phyloP scores from a whole-genome alignment of 768 basidiomycete species.

The Daedaleopsis sinensis region DNA sequence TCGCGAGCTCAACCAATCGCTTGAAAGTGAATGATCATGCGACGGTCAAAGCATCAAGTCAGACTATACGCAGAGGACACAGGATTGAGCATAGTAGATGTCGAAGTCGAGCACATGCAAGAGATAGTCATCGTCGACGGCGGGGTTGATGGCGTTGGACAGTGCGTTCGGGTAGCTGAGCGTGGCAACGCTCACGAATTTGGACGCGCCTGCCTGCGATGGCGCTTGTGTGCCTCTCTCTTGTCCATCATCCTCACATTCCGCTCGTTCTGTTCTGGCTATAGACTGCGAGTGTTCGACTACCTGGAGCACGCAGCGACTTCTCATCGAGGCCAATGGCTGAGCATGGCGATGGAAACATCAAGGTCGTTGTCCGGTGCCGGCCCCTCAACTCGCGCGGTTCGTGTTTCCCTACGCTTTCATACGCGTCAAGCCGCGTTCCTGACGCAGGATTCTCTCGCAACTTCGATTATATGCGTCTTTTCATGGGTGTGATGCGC shows the following conservation, averaged over 20 bases:
- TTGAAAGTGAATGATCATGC: no score
- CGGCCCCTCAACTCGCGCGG: constrained; percentile 95
- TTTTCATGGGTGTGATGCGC: neutral
- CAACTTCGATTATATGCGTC: neutral
- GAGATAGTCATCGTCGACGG: neutral
- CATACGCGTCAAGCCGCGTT: constrained; percentile 3
- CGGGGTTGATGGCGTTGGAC: neutral
- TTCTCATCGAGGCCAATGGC: constrained; percentile 47
- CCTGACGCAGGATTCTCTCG: neutral
- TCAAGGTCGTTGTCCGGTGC: constrained; percentile 94
- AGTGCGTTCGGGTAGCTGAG: neutral
- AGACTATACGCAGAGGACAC: no score
- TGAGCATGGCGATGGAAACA: constrained; percentile 83
- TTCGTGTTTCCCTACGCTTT: constrained; percentile 41
- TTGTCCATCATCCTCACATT: neutral
- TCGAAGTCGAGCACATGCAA: neutral
- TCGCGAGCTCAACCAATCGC: no score
- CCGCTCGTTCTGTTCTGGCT: constrained; percentile 8
- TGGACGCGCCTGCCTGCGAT: neutral
- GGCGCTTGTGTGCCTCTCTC: neutral
- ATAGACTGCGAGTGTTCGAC: constrained; percentile 6
- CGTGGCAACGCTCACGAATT: neutral
- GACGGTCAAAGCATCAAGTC: no score
- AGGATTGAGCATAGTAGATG: neutral
- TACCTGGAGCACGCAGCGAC: neutral